Conservation (phyloP, 2,329 filamentous ascomycete genomes). For the Colletotrichum spaethianum region DNA sequence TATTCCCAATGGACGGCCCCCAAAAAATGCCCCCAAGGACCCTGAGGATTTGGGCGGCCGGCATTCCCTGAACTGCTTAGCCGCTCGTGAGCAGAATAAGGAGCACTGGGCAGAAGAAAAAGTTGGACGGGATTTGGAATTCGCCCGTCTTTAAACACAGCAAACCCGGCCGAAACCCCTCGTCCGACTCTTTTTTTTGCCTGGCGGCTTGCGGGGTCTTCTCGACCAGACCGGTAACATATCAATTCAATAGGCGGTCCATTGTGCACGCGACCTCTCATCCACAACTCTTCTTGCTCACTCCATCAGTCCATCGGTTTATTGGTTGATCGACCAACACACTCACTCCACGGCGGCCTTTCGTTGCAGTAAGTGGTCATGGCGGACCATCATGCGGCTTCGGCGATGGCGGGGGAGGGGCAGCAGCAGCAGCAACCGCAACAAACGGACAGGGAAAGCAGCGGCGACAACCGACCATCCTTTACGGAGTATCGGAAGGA, state of each 20-base stretch:
- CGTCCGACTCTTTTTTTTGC: no score
- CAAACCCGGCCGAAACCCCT: neutral
- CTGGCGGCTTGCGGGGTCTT: neutral
- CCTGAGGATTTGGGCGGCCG: neutral
- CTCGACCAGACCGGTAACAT: neutral
- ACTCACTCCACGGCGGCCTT: neutral
- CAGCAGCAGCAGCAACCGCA: constrained; percentile 12
- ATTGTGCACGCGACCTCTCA: neutral
- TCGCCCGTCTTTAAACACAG: constrained; percentile 24
- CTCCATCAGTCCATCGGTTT: neutral
- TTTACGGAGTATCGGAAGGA: constrained; percentile 64
- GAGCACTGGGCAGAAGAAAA: constrained; percentile 5
- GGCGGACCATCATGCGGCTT: constrained; percentile 29
- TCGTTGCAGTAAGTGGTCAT: constrained; percentile 15
- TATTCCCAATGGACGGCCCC: neutral
- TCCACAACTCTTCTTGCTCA: neutral
- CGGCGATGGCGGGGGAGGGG: constrained; percentile 17
- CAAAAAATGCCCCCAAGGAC: neutral
- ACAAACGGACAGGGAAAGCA: constrained; percentile 10
- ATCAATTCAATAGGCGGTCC: neutral
- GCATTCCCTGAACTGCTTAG: neutral
- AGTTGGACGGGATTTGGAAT: constrained; percentile 33
- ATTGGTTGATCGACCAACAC: neutral
- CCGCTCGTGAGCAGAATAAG: neutral
- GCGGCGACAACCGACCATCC: constrained; percentile 54